Percentiles rank a stretch among this genome's conserved stretches.
Evolutionary conservation across 768 basidiomycete genomes (phyloP).

Genomic region (Suillus brevipes): DNA sequence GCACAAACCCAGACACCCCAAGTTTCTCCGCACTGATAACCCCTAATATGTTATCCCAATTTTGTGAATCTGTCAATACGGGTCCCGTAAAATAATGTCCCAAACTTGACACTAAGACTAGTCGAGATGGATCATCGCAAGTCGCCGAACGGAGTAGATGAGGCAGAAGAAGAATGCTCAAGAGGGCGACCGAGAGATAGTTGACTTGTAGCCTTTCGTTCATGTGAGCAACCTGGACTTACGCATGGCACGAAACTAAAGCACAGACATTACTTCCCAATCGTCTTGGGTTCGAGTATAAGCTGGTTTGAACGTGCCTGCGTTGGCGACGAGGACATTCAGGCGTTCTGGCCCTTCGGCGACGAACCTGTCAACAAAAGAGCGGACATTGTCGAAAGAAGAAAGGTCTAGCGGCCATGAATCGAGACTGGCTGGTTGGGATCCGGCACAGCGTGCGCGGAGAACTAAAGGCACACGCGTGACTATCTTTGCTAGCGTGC

Average conservation of each 20-base stretch:
- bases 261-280: slow-evolving; percentile 45
- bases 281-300: slow-evolving; percentile 43
- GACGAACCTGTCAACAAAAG: slow-evolving; percentile 33
- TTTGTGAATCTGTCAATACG: neutral
- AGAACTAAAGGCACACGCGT: slow-evolving; percentile 19
- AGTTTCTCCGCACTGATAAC: slow-evolving; percentile 24
- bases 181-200: slow-evolving; percentile 23
- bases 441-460: neutral
- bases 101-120: neutral
- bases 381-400: slow-evolving; percentile 32
- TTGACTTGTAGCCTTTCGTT: slow-evolving; percentile 35
- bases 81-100: neutral
- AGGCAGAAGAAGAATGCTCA: neutral
- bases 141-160: neutral
- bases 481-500: slow-evolving; percentile 1
- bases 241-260: neutral
- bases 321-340: slow-evolving; percentile 35
- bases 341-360: slow-evolving; percentile 22
- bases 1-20: slow-evolving; percentile 17
- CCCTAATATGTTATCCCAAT: slow-evolving; percentile 23
- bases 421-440: slow-evolving; percentile 8
- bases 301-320: slow-evolving; percentile 17
- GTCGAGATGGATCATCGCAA: neutral
- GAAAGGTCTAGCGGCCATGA: slow-evolving; percentile 36
- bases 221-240: neutral